phyloP scores from a whole-genome alignment of 768 basidiomycete species.

The Porphyrellus cyaneotinctus region DNA sequence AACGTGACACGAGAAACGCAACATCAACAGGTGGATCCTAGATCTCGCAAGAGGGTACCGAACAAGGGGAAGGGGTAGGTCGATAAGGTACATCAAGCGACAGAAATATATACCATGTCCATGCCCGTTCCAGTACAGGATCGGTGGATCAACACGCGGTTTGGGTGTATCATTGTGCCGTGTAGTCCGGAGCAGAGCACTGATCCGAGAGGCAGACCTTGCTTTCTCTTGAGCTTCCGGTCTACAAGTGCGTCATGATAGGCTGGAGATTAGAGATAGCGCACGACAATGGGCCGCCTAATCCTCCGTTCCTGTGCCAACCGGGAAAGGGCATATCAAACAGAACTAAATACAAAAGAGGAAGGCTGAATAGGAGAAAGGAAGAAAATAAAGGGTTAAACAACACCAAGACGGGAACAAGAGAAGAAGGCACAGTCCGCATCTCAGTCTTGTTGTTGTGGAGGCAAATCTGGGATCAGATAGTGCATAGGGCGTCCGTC shows the following conservation, averaged over 20 bases:
- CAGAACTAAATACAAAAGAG: constrained; percentile 1
- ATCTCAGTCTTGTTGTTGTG: constrained; percentile 27
- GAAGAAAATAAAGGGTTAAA: background rate
- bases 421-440: background rate
- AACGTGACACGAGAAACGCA: too few species aligned
- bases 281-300: background rate
- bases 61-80: background rate
- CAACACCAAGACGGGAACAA: background rate
- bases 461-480: constrained; percentile 58
- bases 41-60: background rate
- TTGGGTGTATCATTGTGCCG: background rate
- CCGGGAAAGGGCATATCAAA: constrained; percentile 4
- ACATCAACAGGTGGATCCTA: background rate
- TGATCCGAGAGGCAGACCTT: background rate
- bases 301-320: constrained; percentile 3
- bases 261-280: constrained; percentile 5
- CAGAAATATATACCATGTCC: constrained; percentile 10
- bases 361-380: background rate
- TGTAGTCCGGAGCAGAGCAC: background rate
- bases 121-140: background rate
- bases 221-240: background rate
- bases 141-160: constrained; percentile 4
- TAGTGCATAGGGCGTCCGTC: constrained; percentile 48
- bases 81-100: constrained; percentile 17
- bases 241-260: constrained; percentile 1